Percentiles rank a stretch among this genome's conserved stretches.
phyloP scores from a whole-genome alignment of 2,329 filamentous ascomycete species.

The Pseudogymnoascus sp. region DNA sequence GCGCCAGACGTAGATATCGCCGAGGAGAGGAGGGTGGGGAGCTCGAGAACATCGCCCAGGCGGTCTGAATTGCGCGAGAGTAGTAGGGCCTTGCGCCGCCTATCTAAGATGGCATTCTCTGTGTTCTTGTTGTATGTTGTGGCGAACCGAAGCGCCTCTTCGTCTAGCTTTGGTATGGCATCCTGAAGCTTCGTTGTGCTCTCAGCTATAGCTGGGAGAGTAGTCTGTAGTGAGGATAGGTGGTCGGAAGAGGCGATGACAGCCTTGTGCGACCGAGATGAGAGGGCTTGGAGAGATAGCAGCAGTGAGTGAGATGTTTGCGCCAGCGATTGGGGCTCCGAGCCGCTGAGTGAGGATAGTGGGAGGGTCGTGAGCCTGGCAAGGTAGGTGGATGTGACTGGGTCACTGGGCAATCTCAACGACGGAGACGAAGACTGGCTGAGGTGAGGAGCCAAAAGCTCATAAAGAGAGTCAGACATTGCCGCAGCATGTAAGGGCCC shows the following conservation, averaged over 20 bases:
- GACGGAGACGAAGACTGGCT: conserved; percentile 34
- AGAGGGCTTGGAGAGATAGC: conserved; percentile 77
- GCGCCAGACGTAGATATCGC: conserved; percentile 53
- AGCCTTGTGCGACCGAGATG: conserved; percentile 79
- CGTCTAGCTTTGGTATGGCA: conserved; percentile 71
- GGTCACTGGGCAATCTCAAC: conserved; percentile 32
- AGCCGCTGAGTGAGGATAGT: conserved; percentile 61
- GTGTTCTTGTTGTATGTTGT: conserved; percentile 71
- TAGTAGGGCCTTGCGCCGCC: conserved; percentile 71
- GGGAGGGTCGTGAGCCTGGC: conserved; percentile 69
- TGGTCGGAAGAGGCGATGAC: conserved; percentile 75
- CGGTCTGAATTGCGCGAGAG: conserved; percentile 82
- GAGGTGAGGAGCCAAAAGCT: conserved; percentile 60
- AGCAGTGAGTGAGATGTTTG: conserved; percentile 75
- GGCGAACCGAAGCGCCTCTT: conserved; percentile 71
- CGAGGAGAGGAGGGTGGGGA: conserved; percentile 77
- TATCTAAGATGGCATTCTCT: conserved; percentile 58
- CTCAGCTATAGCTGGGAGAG: conserved; percentile 62
- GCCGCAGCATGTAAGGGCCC: conserved; percentile 12
- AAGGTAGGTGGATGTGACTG: conserved; percentile 62
- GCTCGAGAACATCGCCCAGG: conserved; percentile 81
- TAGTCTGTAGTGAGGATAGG: conserved; percentile 63
- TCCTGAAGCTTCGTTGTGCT: conserved; percentile 61
- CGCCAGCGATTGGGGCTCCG: conserved; percentile 71
- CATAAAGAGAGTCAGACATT: conserved; percentile 68